Base-by-base conservation (phyloP, 2,329 filamentous ascomycete genomes). In the Scopulariopsis brevicaulis region DNA sequence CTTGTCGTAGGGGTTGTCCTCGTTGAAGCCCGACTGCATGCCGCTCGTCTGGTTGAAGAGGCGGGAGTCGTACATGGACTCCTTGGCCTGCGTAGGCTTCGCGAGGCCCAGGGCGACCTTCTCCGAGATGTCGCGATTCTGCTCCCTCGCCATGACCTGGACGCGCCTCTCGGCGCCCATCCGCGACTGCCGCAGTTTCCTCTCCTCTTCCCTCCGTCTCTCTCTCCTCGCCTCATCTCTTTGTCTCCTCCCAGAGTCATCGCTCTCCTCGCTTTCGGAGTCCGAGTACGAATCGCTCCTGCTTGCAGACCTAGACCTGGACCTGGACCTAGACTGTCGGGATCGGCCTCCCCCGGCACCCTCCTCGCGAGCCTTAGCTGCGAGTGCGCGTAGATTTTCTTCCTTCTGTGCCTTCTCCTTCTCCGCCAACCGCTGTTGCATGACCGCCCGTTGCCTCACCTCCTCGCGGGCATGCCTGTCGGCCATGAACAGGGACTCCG, bases 1-100 rank as follows among this genome's bases (percentile, higher is more conserved):
- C 73, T 97, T 97, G 71, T 97, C 94, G 74, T 97, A 99, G 0
- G 86, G 85, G 68, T 99, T 94, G 70, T 99, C 94, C 71, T 99
- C 94, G 71, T 99, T 99, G 79, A 96, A 91, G 0, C 93, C 94
- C 56, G 85, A 82, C 64, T 91, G 87, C 69, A 99, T 95, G 0
- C 94, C 94, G 65, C 88, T 92, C 6, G 85, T 87, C 73, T 96
- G 90, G 73, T 97, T 96, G 74, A 99, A 99, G 34, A 99, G 74
- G 48, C 94, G 81, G 2, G 91, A 95, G 74, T 99, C 94, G 75
- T 95, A 99, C 94, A 97, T 97, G 25, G 89, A 86, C 71, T 99
- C 94, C 58, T 87, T 87, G 55, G 86, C 89, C 68, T 94, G 88
- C 4, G 94, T 96, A 2, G 94, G 94, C 71, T 97, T 99, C 6